Evolutionary conservation across 805 yeast species (phyloP).

Genomic region (Kazachstania martiniae): DNA sequence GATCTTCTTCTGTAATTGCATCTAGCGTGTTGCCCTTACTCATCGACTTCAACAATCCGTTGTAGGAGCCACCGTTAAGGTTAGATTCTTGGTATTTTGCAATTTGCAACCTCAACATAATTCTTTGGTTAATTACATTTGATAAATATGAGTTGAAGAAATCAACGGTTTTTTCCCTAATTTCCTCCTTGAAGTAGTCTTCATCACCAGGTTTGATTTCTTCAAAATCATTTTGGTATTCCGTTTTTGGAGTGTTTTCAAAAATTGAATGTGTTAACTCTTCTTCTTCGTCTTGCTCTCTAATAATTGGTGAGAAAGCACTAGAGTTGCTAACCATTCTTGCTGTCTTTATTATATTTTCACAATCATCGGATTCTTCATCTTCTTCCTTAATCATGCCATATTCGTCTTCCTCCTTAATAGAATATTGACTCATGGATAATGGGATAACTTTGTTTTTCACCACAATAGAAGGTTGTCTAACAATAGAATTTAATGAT

Average conservation of each 20-base stretch:
- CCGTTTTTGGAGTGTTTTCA: too few species aligned
- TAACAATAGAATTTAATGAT: conserved; percentile 19
- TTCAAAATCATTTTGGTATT: too few species aligned
- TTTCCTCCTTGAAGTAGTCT: conserved; percentile 2
- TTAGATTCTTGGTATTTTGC: conserved; percentile 13
- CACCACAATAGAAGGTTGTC: conserved; percentile 28
- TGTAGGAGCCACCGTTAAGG: conserved; percentile 4
- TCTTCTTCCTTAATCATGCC: conserved; percentile 8
- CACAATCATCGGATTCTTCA: conserved; percentile 7
- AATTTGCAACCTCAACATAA: conserved; percentile 19
- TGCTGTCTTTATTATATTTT: conserved; percentile 14
- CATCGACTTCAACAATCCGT: too few species aligned
- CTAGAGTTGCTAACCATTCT: too few species aligned
- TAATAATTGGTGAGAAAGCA: too few species aligned
- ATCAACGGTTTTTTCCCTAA: background rate
- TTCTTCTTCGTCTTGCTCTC: too few species aligned
- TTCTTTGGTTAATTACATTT: conserved; percentile 18
- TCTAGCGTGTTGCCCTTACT: background rate
- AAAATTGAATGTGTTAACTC: too few species aligned
- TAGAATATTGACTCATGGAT: conserved; percentile 21
- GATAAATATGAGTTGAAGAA: conserved; percentile 18
- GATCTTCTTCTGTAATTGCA: too few species aligned
- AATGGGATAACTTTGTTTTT: conserved; percentile 27
- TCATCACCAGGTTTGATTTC: conserved; percentile 10
- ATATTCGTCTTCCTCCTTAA: conserved; percentile 18